Evolutionary conservation across 169 alveolate genomes (phyloP).

Genomic region (Fabrea salina): DNA sequence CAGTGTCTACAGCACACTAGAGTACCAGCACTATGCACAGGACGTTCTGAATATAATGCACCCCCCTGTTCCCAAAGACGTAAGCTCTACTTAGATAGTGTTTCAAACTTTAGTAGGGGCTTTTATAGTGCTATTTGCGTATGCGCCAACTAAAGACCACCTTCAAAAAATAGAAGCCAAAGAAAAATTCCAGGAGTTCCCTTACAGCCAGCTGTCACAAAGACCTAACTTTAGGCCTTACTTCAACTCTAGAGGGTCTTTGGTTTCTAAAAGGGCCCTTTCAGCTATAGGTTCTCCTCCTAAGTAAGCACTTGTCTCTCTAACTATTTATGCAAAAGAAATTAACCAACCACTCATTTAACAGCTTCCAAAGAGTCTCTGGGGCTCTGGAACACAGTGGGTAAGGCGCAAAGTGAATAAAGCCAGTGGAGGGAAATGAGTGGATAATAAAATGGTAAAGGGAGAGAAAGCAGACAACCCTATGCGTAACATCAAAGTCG

Average conservation of each 20-base stretch:
- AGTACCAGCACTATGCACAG: background rate
- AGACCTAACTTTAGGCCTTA: background rate
- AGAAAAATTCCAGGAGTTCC: background rate
- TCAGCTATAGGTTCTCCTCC: no score
- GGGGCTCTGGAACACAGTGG: no score
- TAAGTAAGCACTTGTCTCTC: no score
- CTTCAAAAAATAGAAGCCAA: background rate
- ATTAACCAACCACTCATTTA: no score
- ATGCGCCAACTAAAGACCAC: background rate
- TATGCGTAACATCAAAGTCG: conserved; percentile 98
- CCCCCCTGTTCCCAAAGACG: background rate
- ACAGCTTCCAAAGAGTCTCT: no score
- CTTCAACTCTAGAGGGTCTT: background rate
- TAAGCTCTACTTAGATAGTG: background rate
- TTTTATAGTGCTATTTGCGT: background rate
- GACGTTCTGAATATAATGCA: background rate
- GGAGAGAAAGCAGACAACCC: conserved; percentile 88
- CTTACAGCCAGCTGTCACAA: background rate
- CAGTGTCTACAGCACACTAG: background rate
- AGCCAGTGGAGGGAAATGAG: no score
- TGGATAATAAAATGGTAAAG: conserved; percentile 34
- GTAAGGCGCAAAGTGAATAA: no score
- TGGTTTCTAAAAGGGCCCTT: background rate
- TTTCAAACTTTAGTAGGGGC: background rate
- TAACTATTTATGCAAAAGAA: no score